Evolutionary conservation across 441 rosid species (phyloP), one percentile per base, ranked within the genome.

Genomic region (Syzygium malaccense): DNA sequence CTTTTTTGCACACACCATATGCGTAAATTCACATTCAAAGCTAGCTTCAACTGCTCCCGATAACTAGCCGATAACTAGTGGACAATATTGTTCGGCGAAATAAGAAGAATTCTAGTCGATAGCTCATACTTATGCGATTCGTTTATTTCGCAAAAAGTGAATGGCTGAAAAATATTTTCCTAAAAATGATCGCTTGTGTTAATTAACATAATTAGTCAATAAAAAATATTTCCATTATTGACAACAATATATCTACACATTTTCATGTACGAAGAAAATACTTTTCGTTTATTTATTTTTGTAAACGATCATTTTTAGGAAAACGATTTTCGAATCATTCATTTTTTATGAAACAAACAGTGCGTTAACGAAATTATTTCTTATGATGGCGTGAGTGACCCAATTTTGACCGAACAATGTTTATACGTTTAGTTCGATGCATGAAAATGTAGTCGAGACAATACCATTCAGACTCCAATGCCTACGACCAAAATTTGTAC

Each of bases 321-420:
- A 51, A 57, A 25, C 10, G 28, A 12, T 58, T 58, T 25, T 57
- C 4, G 2, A 57, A 25, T 57, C 11, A 57, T 57, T 57, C 4
- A 57, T 25, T 57, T 25, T 25, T 10, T 0, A 0, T 0, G 6
- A 57, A 57, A 25, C 11, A 57, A 57, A 25, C 1, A 6, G n/a
- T 23, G n/a, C n/a, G 2, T 57, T 10, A 57, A 25, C 0, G 15
- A 25, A 57, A 25, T 57, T 5, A 57, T 25, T 57, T 26, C n/a
- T 25, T 57, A 57, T 10, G 62, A 57, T 6, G 62, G 26, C 14
- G 62, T 5, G 14, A 57, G 62, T 4, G n/a, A 57, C n/a, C 62
- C 25, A 57, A 57, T 57, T 57, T 57, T 57, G 62, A 57, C 14
- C 1, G 14, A 57, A 57, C 3, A 26, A 3, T 26, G 17, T 58